Conservation (phyloP, 177 flowering plant species). For the Vitis hybrid region DNA sequence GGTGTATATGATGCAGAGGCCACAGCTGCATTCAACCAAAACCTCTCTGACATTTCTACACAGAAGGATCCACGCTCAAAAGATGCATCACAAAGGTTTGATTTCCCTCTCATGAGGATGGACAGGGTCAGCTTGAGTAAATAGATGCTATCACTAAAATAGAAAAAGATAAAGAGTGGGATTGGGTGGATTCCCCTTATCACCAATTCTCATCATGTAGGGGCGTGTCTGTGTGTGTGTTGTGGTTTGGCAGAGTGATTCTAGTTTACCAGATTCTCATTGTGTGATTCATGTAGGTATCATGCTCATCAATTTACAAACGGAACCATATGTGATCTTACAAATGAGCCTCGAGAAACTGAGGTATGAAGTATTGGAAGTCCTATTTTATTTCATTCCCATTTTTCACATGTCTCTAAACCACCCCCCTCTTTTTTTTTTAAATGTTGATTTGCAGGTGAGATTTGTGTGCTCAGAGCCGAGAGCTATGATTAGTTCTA, state of each 20-base stretch:
- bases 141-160: neutral
- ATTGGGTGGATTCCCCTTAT: neutral
- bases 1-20: conserved; percentile 87
- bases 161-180: neutral
- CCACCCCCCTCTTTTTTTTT: neutral
- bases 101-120: conserved; percentile 7
- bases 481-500: conserved; percentile 79
- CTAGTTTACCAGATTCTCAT: neutral
- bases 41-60: conserved; percentile 69
- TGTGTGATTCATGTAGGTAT: conserved; percentile 50
- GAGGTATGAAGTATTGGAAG: conserved; percentile 51
- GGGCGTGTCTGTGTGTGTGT: neutral
- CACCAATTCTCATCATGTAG: too few species aligned
- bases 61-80: conserved; percentile 93
- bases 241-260: neutral
- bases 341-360: conserved; percentile 81
- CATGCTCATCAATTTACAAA: conserved; percentile 89
- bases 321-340: conserved; percentile 92
- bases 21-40: conserved; percentile 70
- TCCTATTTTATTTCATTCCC: neutral
- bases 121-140: neutral
- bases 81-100: conserved; percentile 89
- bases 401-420: neutral
- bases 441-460: conserved; percentile 48
- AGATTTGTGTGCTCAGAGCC: conserved; percentile 94